Conservation (phyloP, 164 flowering plant species). For the Cinnamomum chago region DNA sequence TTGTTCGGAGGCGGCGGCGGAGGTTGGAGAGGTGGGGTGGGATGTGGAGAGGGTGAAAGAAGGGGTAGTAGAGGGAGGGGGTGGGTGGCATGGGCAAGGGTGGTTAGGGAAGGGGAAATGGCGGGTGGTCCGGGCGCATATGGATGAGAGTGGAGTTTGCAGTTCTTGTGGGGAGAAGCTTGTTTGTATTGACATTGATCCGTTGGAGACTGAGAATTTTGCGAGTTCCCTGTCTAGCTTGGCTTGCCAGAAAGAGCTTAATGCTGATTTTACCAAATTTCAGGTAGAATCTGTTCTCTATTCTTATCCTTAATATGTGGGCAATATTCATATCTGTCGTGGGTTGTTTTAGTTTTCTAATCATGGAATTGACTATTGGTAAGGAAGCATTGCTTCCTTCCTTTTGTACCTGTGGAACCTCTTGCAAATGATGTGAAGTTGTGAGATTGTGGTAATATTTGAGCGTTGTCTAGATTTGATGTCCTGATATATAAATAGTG, state of each 20-base stretch:
- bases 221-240: constrained; percentile 55
- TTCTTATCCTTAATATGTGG: neutral
- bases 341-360: neutral
- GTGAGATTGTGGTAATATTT: too few species aligned
- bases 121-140: constrained; percentile 56
- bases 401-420: neutral
- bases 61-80: constrained; percentile 71
- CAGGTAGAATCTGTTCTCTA: constrained; percentile 36
- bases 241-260: constrained; percentile 62
- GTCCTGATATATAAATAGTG: too few species aligned
- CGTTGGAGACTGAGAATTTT: constrained; percentile 77
- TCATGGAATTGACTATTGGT: neutral
- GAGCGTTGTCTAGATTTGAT: too few species aligned
- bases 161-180: constrained; percentile 68
- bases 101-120: constrained; percentile 87
- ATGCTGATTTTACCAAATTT: constrained; percentile 50
- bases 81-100: constrained; percentile 98
- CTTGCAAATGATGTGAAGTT: neutral
- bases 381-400: neutral
- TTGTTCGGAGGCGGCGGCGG: constrained; percentile 42
- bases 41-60: constrained; percentile 52
- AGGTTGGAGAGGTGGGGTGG: constrained; percentile 59
- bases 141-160: constrained; percentile 69
- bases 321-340: neutral
- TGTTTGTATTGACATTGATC: constrained; percentile 88